Conservation (phyloP, 2,329 filamentous ascomycete genomes). For the Xylaria sp. region DNA sequence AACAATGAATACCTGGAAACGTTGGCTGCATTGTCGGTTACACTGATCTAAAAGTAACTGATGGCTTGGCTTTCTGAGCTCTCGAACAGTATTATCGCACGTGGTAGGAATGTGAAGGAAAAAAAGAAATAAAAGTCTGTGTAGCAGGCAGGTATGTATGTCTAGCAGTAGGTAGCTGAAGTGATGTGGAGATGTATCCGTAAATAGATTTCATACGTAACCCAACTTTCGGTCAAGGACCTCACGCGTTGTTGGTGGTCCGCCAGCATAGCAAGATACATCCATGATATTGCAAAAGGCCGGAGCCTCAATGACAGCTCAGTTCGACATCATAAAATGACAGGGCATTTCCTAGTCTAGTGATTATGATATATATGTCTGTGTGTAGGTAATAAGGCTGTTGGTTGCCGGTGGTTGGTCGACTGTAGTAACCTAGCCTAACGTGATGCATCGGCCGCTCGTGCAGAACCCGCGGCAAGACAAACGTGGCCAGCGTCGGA, state of each 20-base stretch:
- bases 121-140: not conserved
- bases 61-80: not conserved
- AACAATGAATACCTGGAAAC: not conserved
- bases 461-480: slow-evolving; percentile 25
- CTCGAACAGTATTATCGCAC: not conserved
- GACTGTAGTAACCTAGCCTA: not conserved
- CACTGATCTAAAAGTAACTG: not conserved
- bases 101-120: not conserved
- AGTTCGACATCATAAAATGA: slow-evolving; percentile 5
- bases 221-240: slow-evolving; percentile 19
- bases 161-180: not conserved
- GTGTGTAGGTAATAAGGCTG: slow-evolving; percentile 14
- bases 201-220: slow-evolving; percentile 28
- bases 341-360: not conserved
- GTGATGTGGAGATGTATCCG: slow-evolving; percentile 19
- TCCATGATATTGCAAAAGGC: not conserved
- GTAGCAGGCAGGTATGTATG: not conserved
- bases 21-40: not conserved
- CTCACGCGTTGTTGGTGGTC: not conserved
- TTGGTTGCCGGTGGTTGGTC: slow-evolving; percentile 22
- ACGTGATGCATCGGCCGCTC: slow-evolving; percentile 23
- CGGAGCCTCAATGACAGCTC: not conserved
- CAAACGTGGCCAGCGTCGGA: slow-evolving; percentile 35
- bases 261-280: not conserved
- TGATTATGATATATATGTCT: not conserved